A percentile compares a stretch with the other conserved stretches of the same genome.
Evolutionary conservation across 805 yeast genomes (phyloP).

Genomic region (Kuraishia ogatae): DNA sequence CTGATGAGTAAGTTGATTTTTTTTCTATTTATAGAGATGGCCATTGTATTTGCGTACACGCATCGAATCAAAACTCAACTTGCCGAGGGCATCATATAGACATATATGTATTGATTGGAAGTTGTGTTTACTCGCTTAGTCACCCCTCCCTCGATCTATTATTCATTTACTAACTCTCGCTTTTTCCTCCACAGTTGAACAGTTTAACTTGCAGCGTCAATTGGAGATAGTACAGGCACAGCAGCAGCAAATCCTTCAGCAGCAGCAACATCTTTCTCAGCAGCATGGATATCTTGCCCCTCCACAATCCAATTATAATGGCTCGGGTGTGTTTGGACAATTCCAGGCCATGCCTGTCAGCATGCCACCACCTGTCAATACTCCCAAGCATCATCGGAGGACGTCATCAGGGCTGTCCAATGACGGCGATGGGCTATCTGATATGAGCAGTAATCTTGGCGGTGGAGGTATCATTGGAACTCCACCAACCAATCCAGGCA

Average conservation of each 20-base stretch:
- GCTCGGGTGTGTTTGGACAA: constrained; percentile 3
- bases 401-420: constrained; percentile 16
- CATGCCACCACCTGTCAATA: constrained; percentile 6
- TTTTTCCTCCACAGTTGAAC: constrained; percentile 47
- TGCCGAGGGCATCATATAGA: too few species aligned
- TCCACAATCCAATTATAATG: constrained; percentile 9
- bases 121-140: too few species aligned
- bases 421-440: neutral
- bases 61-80: neutral
- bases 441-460: constrained; percentile 2
- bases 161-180: constrained; percentile 8
- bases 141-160: neutral
- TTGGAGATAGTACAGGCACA: constrained; percentile 87
- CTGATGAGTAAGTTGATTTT: constrained; percentile 54
- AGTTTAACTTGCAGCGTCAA: constrained; percentile 82
- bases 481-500: constrained; percentile 12
- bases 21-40: neutral
- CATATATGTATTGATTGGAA: too few species aligned
- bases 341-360: constrained; percentile 11
- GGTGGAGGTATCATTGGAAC: constrained; percentile 9
- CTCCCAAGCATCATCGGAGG: constrained; percentile 21
- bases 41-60: neutral
- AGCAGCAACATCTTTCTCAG: constrained; percentile 37
- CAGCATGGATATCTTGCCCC: constrained; percentile 12
- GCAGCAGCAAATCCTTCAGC: constrained; percentile 81